A percentile compares a stretch with the other conserved stretches of the same genome.
These are phyloP conservation scores for Neurospora sp. DNA, from an alignment of 495 filamentous ascomycete species.

Conservation along the genomic window DNA sequence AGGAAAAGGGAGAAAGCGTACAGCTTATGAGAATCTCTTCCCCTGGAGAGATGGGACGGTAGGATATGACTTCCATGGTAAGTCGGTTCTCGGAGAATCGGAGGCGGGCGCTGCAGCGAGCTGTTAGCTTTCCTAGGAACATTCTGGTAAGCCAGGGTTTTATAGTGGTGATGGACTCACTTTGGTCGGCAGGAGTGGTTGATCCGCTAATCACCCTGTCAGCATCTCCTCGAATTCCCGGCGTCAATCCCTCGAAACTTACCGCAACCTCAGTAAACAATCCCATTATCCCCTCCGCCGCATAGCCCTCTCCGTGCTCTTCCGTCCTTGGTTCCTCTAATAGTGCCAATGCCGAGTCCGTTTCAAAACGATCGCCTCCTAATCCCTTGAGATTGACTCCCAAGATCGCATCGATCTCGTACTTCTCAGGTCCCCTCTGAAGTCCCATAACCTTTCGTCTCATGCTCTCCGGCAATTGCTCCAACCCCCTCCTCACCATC, in stretches of 20 bases:
- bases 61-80: conserved; percentile 27
- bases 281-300: conserved; percentile 21
- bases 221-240: too few relatives aligned
- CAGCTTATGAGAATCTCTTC: conserved; percentile 35
- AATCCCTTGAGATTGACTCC: conserved; percentile 30
- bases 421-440: conserved; percentile 5
- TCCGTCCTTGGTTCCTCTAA: neutral
- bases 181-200: conserved; percentile 35
- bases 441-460: neutral
- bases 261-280: conserved; percentile 29
- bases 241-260: too few relatives aligned
- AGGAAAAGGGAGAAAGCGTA: too few relatives aligned
- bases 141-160: too few relatives aligned
- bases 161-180: conserved; percentile 16
- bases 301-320: neutral
- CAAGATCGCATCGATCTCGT: conserved; percentile 30
- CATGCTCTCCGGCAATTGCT: conserved; percentile 22
- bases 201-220: conserved; percentile 20
- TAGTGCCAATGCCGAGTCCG: neutral
- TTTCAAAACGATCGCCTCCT: neutral
- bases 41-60: conserved; percentile 26
- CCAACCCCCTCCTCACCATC: conserved; percentile 11
- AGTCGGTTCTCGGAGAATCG: conserved; percentile 24
- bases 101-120: conserved; percentile 21
- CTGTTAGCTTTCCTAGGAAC: conserved; percentile 12